phyloP scores from a whole-genome alignment of 1,139 yeast species.

The Taiozyma onychis region DNA sequence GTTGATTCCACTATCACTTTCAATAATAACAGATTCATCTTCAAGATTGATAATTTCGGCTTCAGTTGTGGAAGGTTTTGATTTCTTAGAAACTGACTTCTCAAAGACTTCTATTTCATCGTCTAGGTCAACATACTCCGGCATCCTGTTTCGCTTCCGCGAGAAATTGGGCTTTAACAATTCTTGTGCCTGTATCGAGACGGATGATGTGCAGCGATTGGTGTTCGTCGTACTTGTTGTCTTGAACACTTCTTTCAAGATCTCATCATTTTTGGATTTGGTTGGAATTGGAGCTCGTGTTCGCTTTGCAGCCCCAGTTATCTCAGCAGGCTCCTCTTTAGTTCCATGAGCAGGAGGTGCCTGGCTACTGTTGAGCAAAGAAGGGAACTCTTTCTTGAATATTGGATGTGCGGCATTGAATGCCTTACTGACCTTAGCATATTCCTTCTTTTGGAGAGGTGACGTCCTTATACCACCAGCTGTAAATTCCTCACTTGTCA shows the following conservation, averaged over 20 bases:
- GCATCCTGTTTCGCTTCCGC: neutral
- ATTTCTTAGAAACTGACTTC: neutral
- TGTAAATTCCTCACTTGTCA: conserved; percentile 31
- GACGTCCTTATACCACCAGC: conserved; percentile 12
- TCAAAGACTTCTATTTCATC: conserved; percentile 3
- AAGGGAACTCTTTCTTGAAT: conserved; percentile 64
- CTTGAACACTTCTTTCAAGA: neutral
- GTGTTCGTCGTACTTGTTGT: neutral
- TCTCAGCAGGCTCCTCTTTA: neutral
- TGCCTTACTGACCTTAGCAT: conserved; percentile 7
- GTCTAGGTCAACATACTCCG: conserved; percentile 2
- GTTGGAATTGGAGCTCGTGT: neutral
- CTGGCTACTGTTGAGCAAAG: conserved; percentile 27
- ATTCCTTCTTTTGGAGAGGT: conserved; percentile 2
- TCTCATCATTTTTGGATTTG: neutral
- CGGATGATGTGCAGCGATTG: neutral
- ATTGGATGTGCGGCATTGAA: conserved; percentile 29
- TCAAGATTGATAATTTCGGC: conserved; percentile 4
- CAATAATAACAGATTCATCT: conserved; percentile 1
- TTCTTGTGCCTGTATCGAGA: neutral
- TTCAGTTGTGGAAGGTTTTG: neutral
- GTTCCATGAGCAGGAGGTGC: conserved; percentile 8
- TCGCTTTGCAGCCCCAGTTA: neutral
- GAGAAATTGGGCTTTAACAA: too few species aligned
- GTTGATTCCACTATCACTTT: neutral